Conservation (phyloP, 352 stramenopile species). For the Phytophthora pseudosyringae region DNA sequence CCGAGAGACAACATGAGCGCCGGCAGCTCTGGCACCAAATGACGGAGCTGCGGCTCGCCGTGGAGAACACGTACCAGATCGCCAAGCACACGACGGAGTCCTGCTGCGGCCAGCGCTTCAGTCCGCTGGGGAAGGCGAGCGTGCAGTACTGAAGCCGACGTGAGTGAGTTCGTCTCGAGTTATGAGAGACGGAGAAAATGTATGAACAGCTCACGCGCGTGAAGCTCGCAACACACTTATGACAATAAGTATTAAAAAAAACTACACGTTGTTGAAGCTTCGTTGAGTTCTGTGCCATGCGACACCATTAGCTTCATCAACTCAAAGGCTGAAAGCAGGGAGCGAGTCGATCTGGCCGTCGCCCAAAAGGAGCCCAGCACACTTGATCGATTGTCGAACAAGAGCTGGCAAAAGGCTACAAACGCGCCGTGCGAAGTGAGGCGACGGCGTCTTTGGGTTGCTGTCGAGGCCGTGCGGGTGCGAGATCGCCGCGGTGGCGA, state of each 20-base stretch:
- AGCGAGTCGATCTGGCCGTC: background rate
- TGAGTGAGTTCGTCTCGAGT: background rate
- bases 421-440: slow-evolving; percentile 2
- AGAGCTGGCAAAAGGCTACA: slow-evolving; percentile 4
- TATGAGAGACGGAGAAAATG: slow-evolving; percentile 6
- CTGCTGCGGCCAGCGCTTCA: slow-evolving; percentile 32
- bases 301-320: slow-evolving; percentile 9
- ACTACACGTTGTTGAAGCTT: slow-evolving; percentile 10
- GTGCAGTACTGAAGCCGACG: slow-evolving; percentile 10
- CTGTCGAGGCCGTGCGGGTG: background rate
- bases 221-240: slow-evolving; percentile 1
- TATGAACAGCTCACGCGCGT: background rate
- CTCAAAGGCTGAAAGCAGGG: background rate
- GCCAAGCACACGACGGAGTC: slow-evolving; percentile 48
- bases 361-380: background rate
- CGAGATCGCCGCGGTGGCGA: slow-evolving; percentile 14
- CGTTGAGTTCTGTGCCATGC: background rate
- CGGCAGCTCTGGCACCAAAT: slow-evolving; percentile 48
- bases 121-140: slow-evolving; percentile 16
- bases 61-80: slow-evolving; percentile 55
- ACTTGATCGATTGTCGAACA: slow-evolving; percentile 44
- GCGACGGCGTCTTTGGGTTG: background rate
- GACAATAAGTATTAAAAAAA: background rate
- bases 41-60: slow-evolving; percentile 48
- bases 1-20: slow-evolving; percentile 34